phyloP scores from a whole-genome alignment of 2,329 filamentous ascomycete species.

The Aureobasidium sp. region DNA sequence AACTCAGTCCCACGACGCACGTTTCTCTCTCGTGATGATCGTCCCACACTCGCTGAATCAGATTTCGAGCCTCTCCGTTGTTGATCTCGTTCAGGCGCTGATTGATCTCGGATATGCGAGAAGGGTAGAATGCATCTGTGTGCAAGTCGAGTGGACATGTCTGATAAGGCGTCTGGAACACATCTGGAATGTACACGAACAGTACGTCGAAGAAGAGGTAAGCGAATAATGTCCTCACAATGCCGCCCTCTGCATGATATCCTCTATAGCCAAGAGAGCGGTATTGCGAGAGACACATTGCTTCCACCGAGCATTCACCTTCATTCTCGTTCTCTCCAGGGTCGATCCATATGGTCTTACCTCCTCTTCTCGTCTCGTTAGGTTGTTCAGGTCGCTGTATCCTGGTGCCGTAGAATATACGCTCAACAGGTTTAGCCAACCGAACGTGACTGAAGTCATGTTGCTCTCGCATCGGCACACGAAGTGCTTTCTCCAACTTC shows the following conservation, averaged over 20 bases:
- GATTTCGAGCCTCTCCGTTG: constrained; percentile 64
- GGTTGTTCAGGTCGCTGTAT: constrained; percentile 41
- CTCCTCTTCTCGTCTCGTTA: constrained; percentile 38
- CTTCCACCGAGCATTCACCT: constrained; percentile 79
- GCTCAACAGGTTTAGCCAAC: constrained; percentile 66
- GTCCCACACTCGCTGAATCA: constrained; percentile 63
- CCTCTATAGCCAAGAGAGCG: constrained; percentile 82
- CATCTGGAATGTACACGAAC: constrained; percentile 88
- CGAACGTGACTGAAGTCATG: constrained; percentile 88
- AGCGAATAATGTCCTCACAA: constrained; percentile 73
- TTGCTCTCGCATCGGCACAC: constrained; percentile 74
- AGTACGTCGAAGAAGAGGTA: constrained; percentile 91
- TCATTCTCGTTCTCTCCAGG: constrained; percentile 39
- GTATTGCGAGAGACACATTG: constrained; percentile 87
- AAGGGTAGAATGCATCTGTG: constrained; percentile 85
- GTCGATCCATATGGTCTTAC: constrained; percentile 84
- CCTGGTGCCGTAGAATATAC: constrained; percentile 69
- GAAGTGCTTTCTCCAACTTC: constrained; percentile 80
- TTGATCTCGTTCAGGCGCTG: constrained; percentile 76
- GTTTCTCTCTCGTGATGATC: constrained; percentile 64
- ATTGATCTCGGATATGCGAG: constrained; percentile 83
- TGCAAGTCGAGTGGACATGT: constrained; percentile 88
- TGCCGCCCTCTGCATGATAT: constrained; percentile 86
- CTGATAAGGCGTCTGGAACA: constrained; percentile 94
- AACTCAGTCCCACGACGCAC: constrained; percentile 85